Percentiles rank a stretch among this genome's conserved stretches.
Evolutionary conservation across 163 green algal species (phyloP).

Genomic region (Scenedesmus sp.): DNA sequence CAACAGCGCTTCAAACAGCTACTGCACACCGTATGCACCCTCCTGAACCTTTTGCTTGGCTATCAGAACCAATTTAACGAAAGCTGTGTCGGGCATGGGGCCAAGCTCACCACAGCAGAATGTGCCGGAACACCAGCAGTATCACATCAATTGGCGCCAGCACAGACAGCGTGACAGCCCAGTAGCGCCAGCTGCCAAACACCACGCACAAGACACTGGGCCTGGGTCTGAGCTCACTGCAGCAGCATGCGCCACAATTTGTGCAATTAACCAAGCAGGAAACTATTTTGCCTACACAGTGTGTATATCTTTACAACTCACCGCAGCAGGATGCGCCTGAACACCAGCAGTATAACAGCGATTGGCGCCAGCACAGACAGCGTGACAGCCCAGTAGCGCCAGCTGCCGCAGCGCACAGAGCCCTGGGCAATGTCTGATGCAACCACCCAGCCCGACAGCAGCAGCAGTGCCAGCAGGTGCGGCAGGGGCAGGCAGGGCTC

Average conservation of each 20-base stretch:
- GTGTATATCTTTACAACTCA: neutral
- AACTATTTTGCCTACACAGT: neutral
- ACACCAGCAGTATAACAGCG: slow-evolving; percentile 27
- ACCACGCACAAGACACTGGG: slow-evolving; percentile 51
- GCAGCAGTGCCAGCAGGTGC: slow-evolving; percentile 57
- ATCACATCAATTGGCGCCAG: no score
- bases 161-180: slow-evolving; percentile 37
- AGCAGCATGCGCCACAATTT: no score
- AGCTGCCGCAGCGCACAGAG: slow-evolving; percentile 60
- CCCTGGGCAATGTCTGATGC: slow-evolving; percentile 65
- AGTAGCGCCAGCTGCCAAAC: slow-evolving; percentile 73
- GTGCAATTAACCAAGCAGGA: neutral
- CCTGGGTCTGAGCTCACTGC: no score
- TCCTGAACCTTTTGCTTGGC: neutral
- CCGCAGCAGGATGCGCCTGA: neutral
- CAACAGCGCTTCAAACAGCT: slow-evolving; percentile 56
- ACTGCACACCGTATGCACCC: neutral
- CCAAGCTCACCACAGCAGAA: neutral
- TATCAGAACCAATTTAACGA: neutral
- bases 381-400: slow-evolving; percentile 71
- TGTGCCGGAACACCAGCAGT: no score
- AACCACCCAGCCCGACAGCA: slow-evolving; percentile 69
- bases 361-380: slow-evolving; percentile 51
- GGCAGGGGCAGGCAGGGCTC: slow-evolving; percentile 16
- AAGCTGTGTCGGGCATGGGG: no score